Evolutionary conservation across 768 basidiomycete species (phyloP).

Genomic region (Wakefieldia striispora): DNA sequence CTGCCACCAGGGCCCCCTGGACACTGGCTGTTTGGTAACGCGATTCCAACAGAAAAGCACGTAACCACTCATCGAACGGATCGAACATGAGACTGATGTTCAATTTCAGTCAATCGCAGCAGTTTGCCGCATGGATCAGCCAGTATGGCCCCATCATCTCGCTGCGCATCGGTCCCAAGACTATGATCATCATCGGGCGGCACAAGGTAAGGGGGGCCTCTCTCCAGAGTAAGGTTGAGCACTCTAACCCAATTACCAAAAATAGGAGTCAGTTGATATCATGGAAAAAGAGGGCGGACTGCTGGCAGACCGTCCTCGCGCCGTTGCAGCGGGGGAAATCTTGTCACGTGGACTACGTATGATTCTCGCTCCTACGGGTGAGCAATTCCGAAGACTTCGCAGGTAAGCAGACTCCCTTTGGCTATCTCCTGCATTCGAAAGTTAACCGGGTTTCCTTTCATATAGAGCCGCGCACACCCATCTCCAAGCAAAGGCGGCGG

Average conservation of each 20-base stretch:
- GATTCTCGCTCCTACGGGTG: conserved; percentile 54
- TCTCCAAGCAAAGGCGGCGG: conserved; percentile 51
- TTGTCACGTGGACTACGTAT: conserved; percentile 58
- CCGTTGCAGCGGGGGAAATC: conserved; percentile 58
- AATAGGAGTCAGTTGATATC: conserved; percentile 57
- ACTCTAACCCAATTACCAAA: background rate
- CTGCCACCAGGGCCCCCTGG: conserved; percentile 32
- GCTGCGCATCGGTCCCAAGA: conserved; percentile 45
- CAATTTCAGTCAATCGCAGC: conserved; percentile 27
- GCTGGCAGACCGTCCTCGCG: conserved; percentile 52
- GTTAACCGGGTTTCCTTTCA: background rate
- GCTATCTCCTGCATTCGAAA: background rate
- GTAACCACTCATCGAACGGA: background rate
- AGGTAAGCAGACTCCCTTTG: conserved; percentile 34
- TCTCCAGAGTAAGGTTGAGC: background rate
- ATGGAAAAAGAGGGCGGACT: conserved; percentile 64
- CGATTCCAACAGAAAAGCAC: conserved; percentile 28
- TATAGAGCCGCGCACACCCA: conserved; percentile 57
- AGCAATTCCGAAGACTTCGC: conserved; percentile 60
- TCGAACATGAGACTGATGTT: background rate
- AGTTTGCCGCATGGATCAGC: conserved; percentile 58
- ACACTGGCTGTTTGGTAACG: conserved; percentile 33
- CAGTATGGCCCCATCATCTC: conserved; percentile 62
- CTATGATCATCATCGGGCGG: conserved; percentile 34
- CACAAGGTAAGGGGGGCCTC: conserved; percentile 34